Percentiles rank a stretch among this genome's conserved stretches.
phyloP scores from a whole-genome alignment of 2,329 filamentous ascomycete genomes.

The Aspergillus terreus region DNA sequence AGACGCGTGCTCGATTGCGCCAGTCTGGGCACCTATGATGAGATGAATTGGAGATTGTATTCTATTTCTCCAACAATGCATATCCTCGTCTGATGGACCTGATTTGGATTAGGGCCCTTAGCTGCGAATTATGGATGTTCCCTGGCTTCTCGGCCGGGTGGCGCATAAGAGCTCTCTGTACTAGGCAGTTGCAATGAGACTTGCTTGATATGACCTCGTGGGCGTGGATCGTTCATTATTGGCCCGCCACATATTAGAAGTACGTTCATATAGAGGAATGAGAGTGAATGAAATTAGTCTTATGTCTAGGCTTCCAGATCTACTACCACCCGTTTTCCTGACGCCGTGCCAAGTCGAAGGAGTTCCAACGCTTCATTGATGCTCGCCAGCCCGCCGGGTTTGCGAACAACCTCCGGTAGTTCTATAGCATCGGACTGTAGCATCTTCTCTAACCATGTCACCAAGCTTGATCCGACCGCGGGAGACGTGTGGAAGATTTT shows the following conservation, averaged over 20 bases:
- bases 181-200: no score
- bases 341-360: constrained; percentile 63
- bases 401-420: constrained; percentile 63
- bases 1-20: constrained; percentile 7
- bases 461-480: constrained; percentile 59
- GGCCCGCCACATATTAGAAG: neutral
- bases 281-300: neutral
- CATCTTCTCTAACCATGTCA: constrained; percentile 65
- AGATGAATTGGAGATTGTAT: neutral
- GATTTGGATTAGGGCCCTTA: neutral
- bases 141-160: no score
- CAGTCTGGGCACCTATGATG: constrained; percentile 8
- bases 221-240: no score
- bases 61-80: neutral
- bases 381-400: constrained; percentile 59
- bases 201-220: no score
- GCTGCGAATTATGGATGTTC: no score
- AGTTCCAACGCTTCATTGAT: constrained; percentile 67
- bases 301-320: constrained; percentile 16
- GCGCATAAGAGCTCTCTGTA: no score
- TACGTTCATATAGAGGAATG: neutral
- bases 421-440: constrained; percentile 52
- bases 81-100: neutral
- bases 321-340: constrained; percentile 67
- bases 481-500: constrained; percentile 71